Evolutionary conservation across 805 yeast genomes (phyloP).

Genomic region (Saturnispora galanensis): DNA sequence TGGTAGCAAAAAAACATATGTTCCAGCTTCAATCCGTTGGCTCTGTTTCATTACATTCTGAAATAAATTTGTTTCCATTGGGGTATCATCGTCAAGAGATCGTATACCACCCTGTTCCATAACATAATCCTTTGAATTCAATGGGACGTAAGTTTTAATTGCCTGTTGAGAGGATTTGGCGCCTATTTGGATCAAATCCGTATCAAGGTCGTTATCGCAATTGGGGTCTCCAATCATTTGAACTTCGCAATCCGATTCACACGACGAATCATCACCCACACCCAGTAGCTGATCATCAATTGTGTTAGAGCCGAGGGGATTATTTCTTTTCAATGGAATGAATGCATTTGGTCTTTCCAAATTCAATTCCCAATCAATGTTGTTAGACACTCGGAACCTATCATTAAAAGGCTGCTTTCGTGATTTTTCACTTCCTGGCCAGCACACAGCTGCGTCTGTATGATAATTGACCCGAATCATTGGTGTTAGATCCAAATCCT

Average conservation of each 20-base stretch:
- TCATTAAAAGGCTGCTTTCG: constrained; percentile 34
- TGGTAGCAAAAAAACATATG: constrained; percentile 60
- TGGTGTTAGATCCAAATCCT: constrained; percentile 30
- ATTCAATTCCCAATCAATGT: constrained; percentile 36
- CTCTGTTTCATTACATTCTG: constrained; percentile 6
- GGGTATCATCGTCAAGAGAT: constrained; percentile 4
- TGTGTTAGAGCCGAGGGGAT: constrained; percentile 4
- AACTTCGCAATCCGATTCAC: neutral
- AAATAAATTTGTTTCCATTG: constrained; percentile 15
- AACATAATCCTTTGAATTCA: constrained; percentile 18
- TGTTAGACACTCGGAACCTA: constrained; percentile 32
- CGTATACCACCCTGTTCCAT: constrained; percentile 14
- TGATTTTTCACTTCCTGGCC: constrained; percentile 37
- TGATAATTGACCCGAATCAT: constrained; percentile 32
- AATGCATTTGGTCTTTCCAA: constrained; percentile 29
- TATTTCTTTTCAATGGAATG: constrained; percentile 22
- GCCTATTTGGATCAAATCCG: constrained; percentile 15
- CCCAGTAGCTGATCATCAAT: constrained; percentile 13
- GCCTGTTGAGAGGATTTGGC: constrained; percentile 22
- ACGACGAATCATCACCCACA: constrained; percentile 9
- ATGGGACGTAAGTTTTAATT: constrained; percentile 16
- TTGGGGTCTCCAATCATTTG: constrained; percentile 7
- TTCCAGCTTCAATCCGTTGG: constrained; percentile 44
- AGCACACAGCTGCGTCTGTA: constrained; percentile 34
- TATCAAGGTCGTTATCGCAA: constrained; percentile 1